A percentile compares a stretch with the other conserved stretches of the same genome.
Conservation (phyloP, 148 eudicot species). For the Dysphania ambrosioides region DNA sequence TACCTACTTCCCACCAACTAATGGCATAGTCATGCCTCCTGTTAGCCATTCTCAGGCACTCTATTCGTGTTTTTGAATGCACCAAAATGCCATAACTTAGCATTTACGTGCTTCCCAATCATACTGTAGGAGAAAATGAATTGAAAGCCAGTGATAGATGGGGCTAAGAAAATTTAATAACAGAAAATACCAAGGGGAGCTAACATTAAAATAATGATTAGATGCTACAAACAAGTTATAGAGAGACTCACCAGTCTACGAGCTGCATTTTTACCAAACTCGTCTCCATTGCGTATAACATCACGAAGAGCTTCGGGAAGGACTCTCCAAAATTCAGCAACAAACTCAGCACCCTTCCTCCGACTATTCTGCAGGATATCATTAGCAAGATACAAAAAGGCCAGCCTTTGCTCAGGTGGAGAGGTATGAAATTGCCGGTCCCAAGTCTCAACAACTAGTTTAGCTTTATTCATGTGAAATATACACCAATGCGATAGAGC, state of each 20-base stretch:
- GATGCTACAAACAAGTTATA: not conserved
- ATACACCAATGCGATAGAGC: constrained; percentile 99
- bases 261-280: constrained; percentile 64
- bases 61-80: too few relatives aligned
- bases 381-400: constrained; percentile 83
- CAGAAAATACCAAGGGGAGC: not conserved
- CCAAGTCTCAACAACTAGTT: constrained; percentile 91
- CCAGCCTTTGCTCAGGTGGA: constrained; percentile 68
- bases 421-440: constrained; percentile 71
- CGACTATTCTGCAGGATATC: constrained; percentile 73
- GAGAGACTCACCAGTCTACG: constrained; percentile 64
- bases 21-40: too few relatives aligned
- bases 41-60: too few relatives aligned
- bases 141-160: not conserved
- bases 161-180: not conserved
- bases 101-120: not conserved
- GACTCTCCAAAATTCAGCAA: constrained; percentile 79
- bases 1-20: too few relatives aligned
- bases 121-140: not conserved
- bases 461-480: constrained; percentile 93
- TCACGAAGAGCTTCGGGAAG: constrained; percentile 69
- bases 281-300: constrained; percentile 76
- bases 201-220: not conserved
- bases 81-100: not conserved
- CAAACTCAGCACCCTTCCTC: constrained; percentile 69